These are phyloP conservation scores for Diplodia sapinea DNA, from an alignment of 2,329 filamentous ascomycete species.

Conservation along the genomic window DNA sequence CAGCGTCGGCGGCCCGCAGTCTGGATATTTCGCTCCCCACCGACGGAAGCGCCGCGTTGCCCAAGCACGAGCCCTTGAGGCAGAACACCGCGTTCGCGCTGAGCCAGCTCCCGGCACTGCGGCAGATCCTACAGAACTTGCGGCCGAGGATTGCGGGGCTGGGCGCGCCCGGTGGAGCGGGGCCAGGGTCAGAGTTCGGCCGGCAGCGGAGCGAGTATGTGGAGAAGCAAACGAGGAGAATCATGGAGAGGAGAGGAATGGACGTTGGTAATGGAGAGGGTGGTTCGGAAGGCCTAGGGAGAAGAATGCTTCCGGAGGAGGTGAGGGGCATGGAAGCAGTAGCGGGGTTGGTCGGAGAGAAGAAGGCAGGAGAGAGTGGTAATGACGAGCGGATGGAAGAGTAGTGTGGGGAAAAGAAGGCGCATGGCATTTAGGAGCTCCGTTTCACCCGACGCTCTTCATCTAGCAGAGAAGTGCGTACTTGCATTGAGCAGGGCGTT, in stretches of 20 bases:
- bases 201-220: slow-evolving; percentile 81
- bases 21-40: slow-evolving; percentile 49
- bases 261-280: slow-evolving; percentile 51
- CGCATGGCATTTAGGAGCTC: neutral
- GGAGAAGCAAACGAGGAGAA: slow-evolving; percentile 60
- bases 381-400: slow-evolving; percentile 27
- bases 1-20: slow-evolving; percentile 53
- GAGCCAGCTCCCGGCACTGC: slow-evolving; percentile 80
- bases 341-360: slow-evolving; percentile 14
- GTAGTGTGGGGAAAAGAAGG: neutral
- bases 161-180: slow-evolving; percentile 38
- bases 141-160: slow-evolving; percentile 65
- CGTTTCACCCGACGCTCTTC: no score
- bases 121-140: slow-evolving; percentile 70
- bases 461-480: no score
- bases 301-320: slow-evolving; percentile 44
- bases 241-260: slow-evolving; percentile 75
- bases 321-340: slow-evolving; percentile 47
- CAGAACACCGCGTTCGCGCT: slow-evolving; percentile 80
- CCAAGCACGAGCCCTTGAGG: slow-evolving; percentile 52
- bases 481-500: neutral
- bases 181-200: slow-evolving; percentile 54
- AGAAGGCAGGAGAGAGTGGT: neutral
- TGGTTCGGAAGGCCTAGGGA: slow-evolving; percentile 39
- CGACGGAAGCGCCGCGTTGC: slow-evolving; percentile 50